A percentile compares a stretch with the other conserved stretches of the same genome.
Conservation (phyloP, 2,329 filamentous ascomycete genomes). For the Fusarium xyrophilum region DNA sequence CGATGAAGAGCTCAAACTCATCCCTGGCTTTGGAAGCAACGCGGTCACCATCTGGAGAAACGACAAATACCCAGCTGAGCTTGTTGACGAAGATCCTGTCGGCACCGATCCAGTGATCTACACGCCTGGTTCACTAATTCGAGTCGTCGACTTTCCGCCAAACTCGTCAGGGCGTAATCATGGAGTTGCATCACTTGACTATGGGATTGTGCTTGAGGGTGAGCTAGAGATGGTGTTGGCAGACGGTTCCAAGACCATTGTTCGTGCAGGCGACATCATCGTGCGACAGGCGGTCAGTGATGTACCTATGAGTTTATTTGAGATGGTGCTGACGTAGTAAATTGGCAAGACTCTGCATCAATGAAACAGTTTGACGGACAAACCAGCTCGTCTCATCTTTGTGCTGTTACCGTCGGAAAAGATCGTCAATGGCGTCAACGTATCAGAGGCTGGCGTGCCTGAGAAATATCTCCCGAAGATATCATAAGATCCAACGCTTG, state of each 20-base stretch:
- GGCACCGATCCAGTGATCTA: not conserved
- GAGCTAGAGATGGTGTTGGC: not conserved
- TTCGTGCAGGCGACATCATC: not conserved
- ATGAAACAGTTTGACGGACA: not conserved
- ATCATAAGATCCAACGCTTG: not conserved
- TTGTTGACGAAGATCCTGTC: not conserved
- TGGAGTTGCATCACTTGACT: not conserved
- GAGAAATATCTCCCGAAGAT: not conserved
- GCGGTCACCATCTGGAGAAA: not conserved
- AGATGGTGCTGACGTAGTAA: rapidly evolving
- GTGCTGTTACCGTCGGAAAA: not conserved
- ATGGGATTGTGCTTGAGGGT: not conserved
- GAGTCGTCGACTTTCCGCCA: slow-evolving; percentile 1
- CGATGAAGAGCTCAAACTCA: not conserved
- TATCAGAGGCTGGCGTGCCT: not conserved
- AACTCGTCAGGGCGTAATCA: not conserved
- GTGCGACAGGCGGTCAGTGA: not conserved
- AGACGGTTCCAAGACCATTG: not conserved
- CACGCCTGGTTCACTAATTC: not conserved
- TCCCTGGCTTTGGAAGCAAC: not conserved
- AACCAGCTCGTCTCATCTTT: not conserved
- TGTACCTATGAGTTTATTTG: too few relatives aligned
- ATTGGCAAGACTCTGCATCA: not conserved
- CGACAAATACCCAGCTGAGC: not conserved
- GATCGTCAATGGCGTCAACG: not conserved